Percentiles rank a stretch among this genome's conserved stretches.
Conservation (phyloP, 139 green algal genomes). For the Chlorella sorokiniana region DNA sequence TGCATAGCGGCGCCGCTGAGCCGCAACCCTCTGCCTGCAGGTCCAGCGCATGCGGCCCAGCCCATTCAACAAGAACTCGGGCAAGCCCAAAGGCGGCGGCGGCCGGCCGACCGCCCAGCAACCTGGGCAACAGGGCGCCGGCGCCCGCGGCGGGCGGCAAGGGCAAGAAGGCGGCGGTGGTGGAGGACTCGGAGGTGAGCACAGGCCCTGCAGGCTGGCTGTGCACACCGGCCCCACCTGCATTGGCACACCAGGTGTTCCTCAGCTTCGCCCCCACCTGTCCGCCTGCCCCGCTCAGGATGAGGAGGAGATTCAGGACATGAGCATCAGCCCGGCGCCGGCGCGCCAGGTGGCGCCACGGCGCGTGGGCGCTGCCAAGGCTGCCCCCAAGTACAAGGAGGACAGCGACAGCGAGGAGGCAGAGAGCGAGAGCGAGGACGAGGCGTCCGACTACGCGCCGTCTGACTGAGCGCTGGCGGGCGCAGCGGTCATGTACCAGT, state of each 20-base stretch:
- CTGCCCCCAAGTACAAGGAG: conserved; percentile 27
- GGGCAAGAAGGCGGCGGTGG: conserved; percentile 3
- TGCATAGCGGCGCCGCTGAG: too few species aligned
- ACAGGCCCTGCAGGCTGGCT: too few species aligned
- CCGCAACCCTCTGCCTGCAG: background rate
- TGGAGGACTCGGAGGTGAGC: conserved; percentile 4
- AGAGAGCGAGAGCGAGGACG: conserved; percentile 27
- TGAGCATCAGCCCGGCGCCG: conserved; percentile 19
- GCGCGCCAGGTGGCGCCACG: background rate
- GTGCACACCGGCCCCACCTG: background rate
- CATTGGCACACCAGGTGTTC: background rate
- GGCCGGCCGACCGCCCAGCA: conserved; percentile 4
- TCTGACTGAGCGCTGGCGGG: conserved; percentile 17
- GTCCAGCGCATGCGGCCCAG: conserved; percentile 58
- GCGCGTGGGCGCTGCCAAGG: background rate
- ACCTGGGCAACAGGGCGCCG: conserved; percentile 14
- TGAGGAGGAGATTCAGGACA: conserved; percentile 15
- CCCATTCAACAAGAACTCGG: conserved; percentile 62
- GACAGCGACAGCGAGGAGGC: conserved; percentile 32
- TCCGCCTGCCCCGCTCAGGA: background rate
- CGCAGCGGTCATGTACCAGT: background rate
- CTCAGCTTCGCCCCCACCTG: too few species aligned
- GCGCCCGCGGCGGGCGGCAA: conserved; percentile 3
- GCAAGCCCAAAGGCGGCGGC: conserved; percentile 24
- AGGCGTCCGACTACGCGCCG: conserved; percentile 37